Conservation (phyloP, 1,284 basidiomycete species). For the Laetiporus sulphureus region DNA sequence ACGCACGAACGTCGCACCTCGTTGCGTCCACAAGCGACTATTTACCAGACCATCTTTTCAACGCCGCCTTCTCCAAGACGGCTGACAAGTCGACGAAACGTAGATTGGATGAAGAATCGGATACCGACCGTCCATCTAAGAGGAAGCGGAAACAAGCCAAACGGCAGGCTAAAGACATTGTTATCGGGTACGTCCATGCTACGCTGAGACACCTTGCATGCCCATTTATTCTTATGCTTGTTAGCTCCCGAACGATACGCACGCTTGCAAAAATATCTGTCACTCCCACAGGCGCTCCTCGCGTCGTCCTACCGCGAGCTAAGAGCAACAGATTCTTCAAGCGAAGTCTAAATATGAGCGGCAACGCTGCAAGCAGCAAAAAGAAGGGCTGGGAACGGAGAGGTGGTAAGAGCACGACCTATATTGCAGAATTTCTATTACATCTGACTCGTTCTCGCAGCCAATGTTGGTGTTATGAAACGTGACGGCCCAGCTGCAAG, state of each 20-base stretch:
- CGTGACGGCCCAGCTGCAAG: slow-evolving; percentile 24
- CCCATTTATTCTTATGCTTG: not conserved
- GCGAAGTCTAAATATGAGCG: slow-evolving; percentile 24
- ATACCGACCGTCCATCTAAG: slow-evolving; percentile 7
- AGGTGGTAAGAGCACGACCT: slow-evolving; percentile 19
- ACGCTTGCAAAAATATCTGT: slow-evolving; percentile 17
- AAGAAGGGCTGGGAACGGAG: slow-evolving; percentile 28
- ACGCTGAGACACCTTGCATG: not conserved
- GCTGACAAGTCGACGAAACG: slow-evolving; percentile 11
- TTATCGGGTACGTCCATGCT: slow-evolving; percentile 23
- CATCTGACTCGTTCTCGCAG: slow-evolving; percentile 8
- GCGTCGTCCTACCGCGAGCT: slow-evolving; percentile 18
- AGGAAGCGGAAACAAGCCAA: slow-evolving; percentile 22
- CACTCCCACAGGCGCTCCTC: slow-evolving; percentile 11
- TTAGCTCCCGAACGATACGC: slow-evolving; percentile 26
- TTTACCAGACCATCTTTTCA: slow-evolving; percentile 32
- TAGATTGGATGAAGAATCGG: slow-evolving; percentile 6
- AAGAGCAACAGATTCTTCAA: slow-evolving; percentile 22
- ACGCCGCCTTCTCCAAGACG: slow-evolving; percentile 21
- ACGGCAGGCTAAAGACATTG: slow-evolving; percentile 22
- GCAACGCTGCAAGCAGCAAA: slow-evolving; percentile 13
- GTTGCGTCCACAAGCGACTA: slow-evolving; percentile 17
- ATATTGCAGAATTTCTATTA: slow-evolving; percentile 1
- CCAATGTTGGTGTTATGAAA: slow-evolving; percentile 26
- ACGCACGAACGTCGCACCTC: not conserved